Evolutionary conservation across 2,329 filamentous ascomycete genomes (phyloP).

Genomic region (Fusarium sp.): DNA sequence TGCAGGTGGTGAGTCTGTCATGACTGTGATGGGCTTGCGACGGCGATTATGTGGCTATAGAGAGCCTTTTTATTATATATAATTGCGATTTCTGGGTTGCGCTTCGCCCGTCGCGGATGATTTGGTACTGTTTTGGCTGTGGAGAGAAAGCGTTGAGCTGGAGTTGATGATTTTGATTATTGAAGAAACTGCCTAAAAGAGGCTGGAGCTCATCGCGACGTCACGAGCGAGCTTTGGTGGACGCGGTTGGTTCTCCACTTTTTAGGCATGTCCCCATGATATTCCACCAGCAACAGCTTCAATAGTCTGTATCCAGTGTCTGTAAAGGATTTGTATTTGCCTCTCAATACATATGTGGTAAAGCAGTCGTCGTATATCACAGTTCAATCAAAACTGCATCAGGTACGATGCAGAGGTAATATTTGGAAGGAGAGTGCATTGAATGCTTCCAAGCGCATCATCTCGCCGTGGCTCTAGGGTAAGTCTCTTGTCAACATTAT

Average conservation of each 20-base stretch:
- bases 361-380: background rate
- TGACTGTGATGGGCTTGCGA: conserved; percentile 6
- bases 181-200: conserved; percentile 9
- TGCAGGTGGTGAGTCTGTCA: conserved; percentile 35
- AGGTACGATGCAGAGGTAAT: background rate
- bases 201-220: conserved; percentile 20
- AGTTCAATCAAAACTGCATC: background rate
- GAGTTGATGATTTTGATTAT: background rate
- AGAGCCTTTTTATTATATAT: background rate
- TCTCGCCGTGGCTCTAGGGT: background rate
- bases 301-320: background rate
- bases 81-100: background rate
- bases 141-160: background rate
- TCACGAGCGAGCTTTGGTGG: conserved; percentile 17
- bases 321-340: background rate
- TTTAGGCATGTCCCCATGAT: background rate
- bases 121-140: background rate
- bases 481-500: background rate
- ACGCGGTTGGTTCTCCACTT: conserved; percentile 5
- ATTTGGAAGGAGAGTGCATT: background rate
- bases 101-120: background rate
- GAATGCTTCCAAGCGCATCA: background rate
- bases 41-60: background rate
- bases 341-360: background rate
- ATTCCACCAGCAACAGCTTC: background rate